Conservation (phyloP, 768 basidiomycete species). For the Psilocybe azurescens region DNA sequence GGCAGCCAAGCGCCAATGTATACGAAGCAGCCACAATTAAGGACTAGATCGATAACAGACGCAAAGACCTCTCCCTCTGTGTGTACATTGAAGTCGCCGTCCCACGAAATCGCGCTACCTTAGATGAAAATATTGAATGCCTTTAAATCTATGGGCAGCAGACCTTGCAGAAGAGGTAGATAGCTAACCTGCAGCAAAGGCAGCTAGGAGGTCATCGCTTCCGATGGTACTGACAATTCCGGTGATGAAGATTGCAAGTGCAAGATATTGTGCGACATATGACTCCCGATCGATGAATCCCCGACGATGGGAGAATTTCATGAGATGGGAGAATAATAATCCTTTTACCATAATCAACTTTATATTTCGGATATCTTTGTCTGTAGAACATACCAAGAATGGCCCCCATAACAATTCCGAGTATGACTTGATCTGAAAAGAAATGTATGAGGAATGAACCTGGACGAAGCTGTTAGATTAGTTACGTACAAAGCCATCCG, state of each 20-base stretch:
- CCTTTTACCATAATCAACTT: conserved; percentile 44
- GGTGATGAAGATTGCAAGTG: conserved; percentile 72
- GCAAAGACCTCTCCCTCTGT: conserved; percentile 89
- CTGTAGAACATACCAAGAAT: conserved; percentile 41
- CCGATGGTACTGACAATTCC: conserved; percentile 85
- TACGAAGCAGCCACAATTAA: conserved; percentile 82
- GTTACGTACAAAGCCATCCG: conserved; percentile 75
- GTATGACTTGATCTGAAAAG: conserved; percentile 74
- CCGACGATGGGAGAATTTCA: conserved; percentile 51
- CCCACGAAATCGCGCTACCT: conserved; percentile 94
- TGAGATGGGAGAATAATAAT: conserved; percentile 67
- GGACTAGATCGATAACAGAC: conserved; percentile 87
- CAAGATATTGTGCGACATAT: conserved; percentile 85
- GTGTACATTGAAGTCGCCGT: conserved; percentile 80
- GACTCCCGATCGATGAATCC: conserved; percentile 59
- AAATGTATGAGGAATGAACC: neutral
- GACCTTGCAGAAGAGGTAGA: neutral
- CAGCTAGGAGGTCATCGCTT: conserved; percentile 87
- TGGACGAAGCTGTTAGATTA: conserved; percentile 1
- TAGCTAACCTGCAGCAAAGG: conserved; percentile 75
- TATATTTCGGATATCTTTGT: neutral
- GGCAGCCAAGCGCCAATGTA: conserved; percentile 91
- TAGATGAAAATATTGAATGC: neutral
- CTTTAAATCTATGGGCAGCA: conserved; percentile 18
- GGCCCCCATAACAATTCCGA: conserved; percentile 75